These are phyloP conservation scores for Mucor lusitanicus DNA, from an alignment of 371 early-diverging fungal species.

Conservation along the genomic window DNA sequence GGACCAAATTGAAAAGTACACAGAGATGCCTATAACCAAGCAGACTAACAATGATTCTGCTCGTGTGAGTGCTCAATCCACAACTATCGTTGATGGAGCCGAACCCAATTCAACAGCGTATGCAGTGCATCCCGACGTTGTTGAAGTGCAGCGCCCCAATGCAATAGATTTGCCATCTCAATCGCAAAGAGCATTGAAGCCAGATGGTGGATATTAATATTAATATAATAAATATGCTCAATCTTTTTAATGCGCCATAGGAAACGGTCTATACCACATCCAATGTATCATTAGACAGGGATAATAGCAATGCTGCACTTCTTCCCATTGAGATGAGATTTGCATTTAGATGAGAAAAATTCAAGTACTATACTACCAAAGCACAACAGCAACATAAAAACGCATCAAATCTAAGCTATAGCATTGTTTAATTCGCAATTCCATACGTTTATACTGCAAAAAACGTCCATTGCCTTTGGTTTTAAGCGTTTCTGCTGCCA, in stretches of 20 bases:
- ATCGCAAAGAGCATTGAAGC: neutral
- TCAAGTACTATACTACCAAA: no score
- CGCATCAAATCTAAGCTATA: no score
- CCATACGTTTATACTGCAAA: no score
- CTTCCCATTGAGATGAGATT: no score
- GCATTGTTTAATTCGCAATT: no score
- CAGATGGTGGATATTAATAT: neutral
- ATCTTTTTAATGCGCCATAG: neutral
- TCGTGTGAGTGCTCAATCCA: neutral
- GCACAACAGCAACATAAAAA: no score
- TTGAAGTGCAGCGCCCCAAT: neutral
- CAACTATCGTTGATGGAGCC: neutral
- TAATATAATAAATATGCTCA: neutral
- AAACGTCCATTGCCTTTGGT: no score
- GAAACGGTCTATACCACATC: no score
- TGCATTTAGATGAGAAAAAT: no score
- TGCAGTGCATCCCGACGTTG: neutral
- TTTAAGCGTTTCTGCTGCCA: no score
- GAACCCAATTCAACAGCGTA: neutral
- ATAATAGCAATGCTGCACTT: no score
- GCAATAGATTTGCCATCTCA: neutral
- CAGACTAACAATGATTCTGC: neutral
- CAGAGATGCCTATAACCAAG: neutral
- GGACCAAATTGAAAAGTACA: constrained; percentile 7
- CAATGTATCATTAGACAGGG: no score